Conservation (phyloP, 176 grass and related monocot genomes). For the Oryza meyeriana region DNA sequence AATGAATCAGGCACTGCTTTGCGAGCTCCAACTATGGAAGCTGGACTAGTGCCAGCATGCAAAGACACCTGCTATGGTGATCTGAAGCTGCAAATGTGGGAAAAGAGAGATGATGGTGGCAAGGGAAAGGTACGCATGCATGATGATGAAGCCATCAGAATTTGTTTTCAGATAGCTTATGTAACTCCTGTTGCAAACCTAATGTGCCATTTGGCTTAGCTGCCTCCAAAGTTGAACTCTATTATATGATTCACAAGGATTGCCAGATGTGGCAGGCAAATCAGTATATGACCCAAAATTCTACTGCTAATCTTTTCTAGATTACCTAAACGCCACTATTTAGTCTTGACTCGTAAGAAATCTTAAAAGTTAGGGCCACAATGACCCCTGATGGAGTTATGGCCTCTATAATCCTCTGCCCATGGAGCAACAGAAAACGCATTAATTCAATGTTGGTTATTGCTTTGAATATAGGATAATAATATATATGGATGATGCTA, state of each 20-base stretch:
- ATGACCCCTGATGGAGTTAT: no score
- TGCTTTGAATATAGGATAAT: neutral
- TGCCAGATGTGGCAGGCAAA: neutral
- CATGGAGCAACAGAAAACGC: neutral
- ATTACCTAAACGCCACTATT: neutral
- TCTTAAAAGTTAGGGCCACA: neutral
- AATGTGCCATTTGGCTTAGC: neutral
- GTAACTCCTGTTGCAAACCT: neutral
- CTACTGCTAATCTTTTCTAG: neutral
- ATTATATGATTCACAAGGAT: neutral
- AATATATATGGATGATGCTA: neutral
- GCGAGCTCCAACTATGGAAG: constrained; percentile 78
- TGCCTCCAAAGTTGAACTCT: neutral
- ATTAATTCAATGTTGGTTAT: neutral
- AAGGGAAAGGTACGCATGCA: constrained; percentile 62
- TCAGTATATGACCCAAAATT: neutral
- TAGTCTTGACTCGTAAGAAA: no score
- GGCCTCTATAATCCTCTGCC: no score
- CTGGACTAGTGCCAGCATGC: constrained; percentile 78
- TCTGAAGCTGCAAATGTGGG: constrained; percentile 76
- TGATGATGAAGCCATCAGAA: neutral
- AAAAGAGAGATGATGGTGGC: constrained; percentile 55
- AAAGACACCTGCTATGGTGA: constrained; percentile 92
- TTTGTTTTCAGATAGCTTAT: neutral
- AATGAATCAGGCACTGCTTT: constrained; percentile 63